Percentiles rank a stretch among this genome's conserved stretches.
phyloP scores from a whole-genome alignment of 2,329 filamentous ascomycete species.

The Niveomyces coronatus region DNA sequence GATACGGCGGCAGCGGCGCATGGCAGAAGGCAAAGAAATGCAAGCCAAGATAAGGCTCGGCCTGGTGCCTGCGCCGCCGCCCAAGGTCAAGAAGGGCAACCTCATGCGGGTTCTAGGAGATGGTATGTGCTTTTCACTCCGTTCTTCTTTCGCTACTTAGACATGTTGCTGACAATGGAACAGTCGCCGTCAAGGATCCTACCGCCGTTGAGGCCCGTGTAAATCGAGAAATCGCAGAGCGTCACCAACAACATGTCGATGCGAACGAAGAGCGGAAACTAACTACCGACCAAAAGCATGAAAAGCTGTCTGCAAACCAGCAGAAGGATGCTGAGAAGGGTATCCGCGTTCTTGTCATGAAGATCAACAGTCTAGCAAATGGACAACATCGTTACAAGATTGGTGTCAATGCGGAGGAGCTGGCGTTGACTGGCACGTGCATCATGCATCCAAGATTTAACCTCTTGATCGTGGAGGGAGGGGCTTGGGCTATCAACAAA shows the following conservation, averaged over 20 bases:
- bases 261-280: constrained; percentile 79
- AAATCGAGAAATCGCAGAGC: constrained; percentile 83
- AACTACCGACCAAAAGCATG: constrained; percentile 74
- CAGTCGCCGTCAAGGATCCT: constrained; percentile 73
- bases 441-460: constrained; percentile 85
- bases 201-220: constrained; percentile 94
- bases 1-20: constrained; percentile 76
- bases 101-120: constrained; percentile 95
- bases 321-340: constrained; percentile 81
- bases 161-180: constrained; percentile 14
- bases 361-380: constrained; percentile 79
- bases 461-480: constrained; percentile 85
- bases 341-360: constrained; percentile 79
- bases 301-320: constrained; percentile 75
- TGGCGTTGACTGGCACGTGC: constrained; percentile 78
- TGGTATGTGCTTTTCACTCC: constrained; percentile 43
- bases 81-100: constrained; percentile 95
- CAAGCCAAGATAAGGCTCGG: constrained; percentile 93
- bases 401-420: constrained; percentile 82
- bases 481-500: constrained; percentile 67
- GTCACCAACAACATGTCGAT: constrained; percentile 65
- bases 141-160: too few relatives aligned
- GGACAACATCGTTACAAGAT: constrained; percentile 92
- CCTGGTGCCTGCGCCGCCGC: constrained; percentile 77
- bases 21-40: constrained; percentile 88